Percentiles rank a stretch among this genome's conserved stretches.
phyloP scores from a whole-genome alignment of 164 flowering plant genomes.

The Brasenia schreberi region DNA sequence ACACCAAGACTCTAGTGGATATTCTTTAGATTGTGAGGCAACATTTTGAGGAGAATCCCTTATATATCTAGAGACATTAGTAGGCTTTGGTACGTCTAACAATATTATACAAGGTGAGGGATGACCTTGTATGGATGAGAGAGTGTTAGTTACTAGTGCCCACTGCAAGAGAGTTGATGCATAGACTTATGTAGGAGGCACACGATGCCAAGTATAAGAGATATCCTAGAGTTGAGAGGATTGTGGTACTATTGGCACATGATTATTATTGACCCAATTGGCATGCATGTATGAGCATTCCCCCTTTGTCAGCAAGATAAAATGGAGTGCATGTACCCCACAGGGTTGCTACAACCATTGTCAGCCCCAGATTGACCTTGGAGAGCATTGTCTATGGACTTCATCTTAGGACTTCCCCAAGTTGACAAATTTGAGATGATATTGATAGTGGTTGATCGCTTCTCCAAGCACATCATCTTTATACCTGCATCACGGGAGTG shows the following conservation, averaged over 20 bases:
- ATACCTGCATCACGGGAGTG: background rate
- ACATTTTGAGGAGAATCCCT: too few species aligned
- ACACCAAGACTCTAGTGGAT: too few species aligned
- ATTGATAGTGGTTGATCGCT: conserved; percentile 1
- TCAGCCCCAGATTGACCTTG: background rate
- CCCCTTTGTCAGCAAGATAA: conserved; percentile 2
- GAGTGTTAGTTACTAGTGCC: background rate
- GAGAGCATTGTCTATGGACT: too few species aligned
- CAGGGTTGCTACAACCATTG: background rate
- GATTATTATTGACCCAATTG: conserved; percentile 4
- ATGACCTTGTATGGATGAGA: background rate
- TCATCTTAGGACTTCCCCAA: too few species aligned
- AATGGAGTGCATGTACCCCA: background rate
- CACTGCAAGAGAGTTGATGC: background rate
- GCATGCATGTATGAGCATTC: too few species aligned
- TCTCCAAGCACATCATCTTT: conserved; percentile 3
- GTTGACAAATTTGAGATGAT: background rate
- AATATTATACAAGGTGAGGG: too few species aligned
- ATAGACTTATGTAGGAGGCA: too few species aligned
- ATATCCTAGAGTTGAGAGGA: background rate
- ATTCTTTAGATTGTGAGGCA: too few species aligned
- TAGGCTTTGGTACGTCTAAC: too few species aligned
- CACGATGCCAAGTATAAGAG: background rate
- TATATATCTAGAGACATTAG: too few species aligned
- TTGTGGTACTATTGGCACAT: background rate